A percentile compares a stretch with the other conserved stretches of the same genome.
Evolutionary conservation across 192 early-diverging fungal species (phyloP).

Genomic region (Backusella circina): DNA sequence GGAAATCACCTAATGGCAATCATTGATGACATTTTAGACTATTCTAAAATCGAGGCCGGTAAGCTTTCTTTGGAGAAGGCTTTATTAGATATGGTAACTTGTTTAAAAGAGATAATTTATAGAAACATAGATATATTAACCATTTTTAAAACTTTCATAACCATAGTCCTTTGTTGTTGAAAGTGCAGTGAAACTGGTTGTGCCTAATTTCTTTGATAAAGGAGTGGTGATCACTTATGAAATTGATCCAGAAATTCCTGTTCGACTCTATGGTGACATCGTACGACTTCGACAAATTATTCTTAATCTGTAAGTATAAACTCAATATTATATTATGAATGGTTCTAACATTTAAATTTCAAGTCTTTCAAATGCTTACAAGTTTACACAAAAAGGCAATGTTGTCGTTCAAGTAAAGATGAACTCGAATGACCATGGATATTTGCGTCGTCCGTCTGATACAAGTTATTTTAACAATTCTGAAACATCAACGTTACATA

Average conservation of each 20-base stretch:
- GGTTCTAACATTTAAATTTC: background rate
- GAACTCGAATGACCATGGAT: background rate
- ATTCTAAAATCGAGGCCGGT: conserved; percentile 78
- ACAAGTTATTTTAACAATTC: background rate
- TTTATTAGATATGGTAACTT: conserved; percentile 10
- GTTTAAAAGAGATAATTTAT: background rate
- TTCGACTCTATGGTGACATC: conserved; percentile 46
- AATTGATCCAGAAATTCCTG: conserved; percentile 26
- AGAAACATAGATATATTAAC: background rate
- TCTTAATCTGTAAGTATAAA: conserved; percentile 39
- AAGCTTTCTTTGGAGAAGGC: conserved; percentile 52
- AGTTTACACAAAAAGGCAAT: conserved; percentile 45
- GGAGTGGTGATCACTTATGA: conserved; percentile 33
- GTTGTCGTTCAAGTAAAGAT: conserved; percentile 30
- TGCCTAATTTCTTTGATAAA: conserved; percentile 59
- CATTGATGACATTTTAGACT: conserved; percentile 76
- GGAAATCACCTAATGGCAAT: conserved; percentile 53
- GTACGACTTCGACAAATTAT: conserved; percentile 51
- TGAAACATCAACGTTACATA: background rate
- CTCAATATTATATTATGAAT: background rate
- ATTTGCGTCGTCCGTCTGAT: background rate
- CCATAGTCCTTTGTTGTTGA: conserved; percentile 43
- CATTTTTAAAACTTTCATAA: background rate
- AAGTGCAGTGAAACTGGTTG: conserved; percentile 61
- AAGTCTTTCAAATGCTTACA: conserved; percentile 50